Conservation (phyloP, 805 yeast genomes). For the Pichia deserticola region DNA sequence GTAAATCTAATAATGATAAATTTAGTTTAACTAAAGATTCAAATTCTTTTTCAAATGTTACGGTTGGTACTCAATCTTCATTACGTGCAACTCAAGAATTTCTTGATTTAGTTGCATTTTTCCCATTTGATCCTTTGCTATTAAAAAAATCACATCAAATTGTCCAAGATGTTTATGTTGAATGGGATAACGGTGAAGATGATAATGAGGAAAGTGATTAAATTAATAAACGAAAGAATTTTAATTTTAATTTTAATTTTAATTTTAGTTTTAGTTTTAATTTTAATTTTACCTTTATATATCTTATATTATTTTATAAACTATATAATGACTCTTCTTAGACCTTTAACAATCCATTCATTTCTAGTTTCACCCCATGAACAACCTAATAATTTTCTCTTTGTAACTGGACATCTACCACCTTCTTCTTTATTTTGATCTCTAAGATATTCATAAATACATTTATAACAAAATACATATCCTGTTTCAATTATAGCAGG, state of each 20-base stretch:
- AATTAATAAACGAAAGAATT: neutral
- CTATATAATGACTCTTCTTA: constrained; percentile 64
- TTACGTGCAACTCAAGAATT: constrained; percentile 54
- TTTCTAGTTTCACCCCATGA: constrained; percentile 47
- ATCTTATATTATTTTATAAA: neutral
- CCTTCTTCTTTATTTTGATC: constrained; percentile 41
- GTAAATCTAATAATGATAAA: neutral
- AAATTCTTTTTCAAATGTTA: neutral
- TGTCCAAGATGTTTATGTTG: constrained; percentile 55
- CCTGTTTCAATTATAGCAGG: constrained; percentile 93
- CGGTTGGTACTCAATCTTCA: constrained; percentile 10
- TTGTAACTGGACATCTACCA: constrained; percentile 81
- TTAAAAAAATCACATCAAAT: constrained; percentile 52
- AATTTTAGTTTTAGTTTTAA: too few relatives aligned
- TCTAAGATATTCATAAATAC: constrained; percentile 61
- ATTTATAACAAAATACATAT: constrained; percentile 79
- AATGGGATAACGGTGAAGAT: constrained; percentile 74
- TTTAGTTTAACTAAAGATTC: neutral
- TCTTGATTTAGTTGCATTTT: constrained; percentile 85
- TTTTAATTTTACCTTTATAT: neutral
- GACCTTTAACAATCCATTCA: constrained; percentile 67
- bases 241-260: too few relatives aligned
- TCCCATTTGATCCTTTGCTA: constrained; percentile 91
- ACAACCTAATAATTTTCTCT: constrained; percentile 65
- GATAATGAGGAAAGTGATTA: constrained; percentile 21